These are phyloP conservation scores for Sporothrix phasma DNA, from an alignment of 2,329 filamentous ascomycete species.

Conservation along the genomic window DNA sequence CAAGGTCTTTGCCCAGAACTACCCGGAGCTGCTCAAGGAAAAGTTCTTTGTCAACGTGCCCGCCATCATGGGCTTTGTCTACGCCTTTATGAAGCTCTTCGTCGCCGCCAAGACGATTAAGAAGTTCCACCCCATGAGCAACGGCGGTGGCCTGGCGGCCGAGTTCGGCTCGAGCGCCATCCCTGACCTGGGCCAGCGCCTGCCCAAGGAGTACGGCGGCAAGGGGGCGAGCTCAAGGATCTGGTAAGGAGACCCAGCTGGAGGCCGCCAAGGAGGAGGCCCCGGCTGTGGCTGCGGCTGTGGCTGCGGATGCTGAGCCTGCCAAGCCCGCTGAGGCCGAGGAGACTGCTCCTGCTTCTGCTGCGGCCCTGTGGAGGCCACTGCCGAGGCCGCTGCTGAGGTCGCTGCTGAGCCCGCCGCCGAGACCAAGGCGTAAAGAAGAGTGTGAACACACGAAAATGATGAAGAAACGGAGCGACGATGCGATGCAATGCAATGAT, in stretches of 20 bases:
- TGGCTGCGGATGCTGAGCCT: neutral
- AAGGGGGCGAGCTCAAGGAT: slow-evolving; percentile 34
- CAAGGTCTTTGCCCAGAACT: slow-evolving; percentile 67
- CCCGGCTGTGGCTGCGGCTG: neutral
- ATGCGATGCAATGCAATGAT: neutral
- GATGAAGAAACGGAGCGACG: neutral
- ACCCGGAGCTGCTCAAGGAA: slow-evolving; percentile 77
- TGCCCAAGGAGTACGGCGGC: slow-evolving; percentile 75
- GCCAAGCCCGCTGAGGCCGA: neutral
- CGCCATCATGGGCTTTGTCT: slow-evolving; percentile 81
- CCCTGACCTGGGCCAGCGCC: slow-evolving; percentile 45
- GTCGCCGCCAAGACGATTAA: slow-evolving; percentile 62
- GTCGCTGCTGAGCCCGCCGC: neutral
- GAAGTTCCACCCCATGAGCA: slow-evolving; percentile 70
- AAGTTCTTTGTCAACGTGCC: slow-evolving; percentile 98
- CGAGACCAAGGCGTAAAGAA: slow-evolving; percentile 10
- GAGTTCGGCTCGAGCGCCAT: slow-evolving; percentile 46
- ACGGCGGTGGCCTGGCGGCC: slow-evolving; percentile 57
- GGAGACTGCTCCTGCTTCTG: neutral
- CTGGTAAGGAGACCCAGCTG: slow-evolving; percentile 22
- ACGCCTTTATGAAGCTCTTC: slow-evolving; percentile 64
- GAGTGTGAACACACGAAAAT: neutral
- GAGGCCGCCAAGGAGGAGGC: slow-evolving; percentile 12
- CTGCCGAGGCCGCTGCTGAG: neutral
- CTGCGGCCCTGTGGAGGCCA: neutral